These are phyloP conservation scores for Capronia coronata DNA, from an alignment of 2,329 filamentous ascomycete genomes.

Conservation along the genomic window DNA sequence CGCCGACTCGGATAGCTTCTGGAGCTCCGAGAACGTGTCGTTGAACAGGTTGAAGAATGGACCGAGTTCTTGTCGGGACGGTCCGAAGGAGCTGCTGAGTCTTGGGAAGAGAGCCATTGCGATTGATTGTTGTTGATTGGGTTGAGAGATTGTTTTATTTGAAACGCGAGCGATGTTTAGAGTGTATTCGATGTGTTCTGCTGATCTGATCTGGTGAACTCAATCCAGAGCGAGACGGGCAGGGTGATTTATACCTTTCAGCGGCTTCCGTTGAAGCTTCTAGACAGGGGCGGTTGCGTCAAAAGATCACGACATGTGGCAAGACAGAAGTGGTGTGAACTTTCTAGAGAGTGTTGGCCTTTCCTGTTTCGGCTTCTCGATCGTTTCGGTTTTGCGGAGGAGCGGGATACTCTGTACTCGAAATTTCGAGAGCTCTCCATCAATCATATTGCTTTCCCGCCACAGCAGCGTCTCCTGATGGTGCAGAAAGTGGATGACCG, in stretches of 20 bases:
- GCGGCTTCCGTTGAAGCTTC: conserved; percentile 11
- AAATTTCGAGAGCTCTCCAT: neutral
- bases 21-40: conserved; percentile 28
- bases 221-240: neutral
- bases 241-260: conserved; percentile 12
- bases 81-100: conserved; percentile 12
- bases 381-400: neutral
- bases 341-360: neutral
- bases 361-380: conserved; percentile 1
- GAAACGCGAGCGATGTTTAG: conserved; percentile 14
- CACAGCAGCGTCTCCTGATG: neutral
- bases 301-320: neutral
- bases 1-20: conserved; percentile 24
- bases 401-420: neutral
- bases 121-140: conserved; percentile 11
- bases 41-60: conserved; percentile 27
- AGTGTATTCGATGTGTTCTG: conserved; percentile 5
- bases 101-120: conserved; percentile 24
- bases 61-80: conserved; percentile 18
- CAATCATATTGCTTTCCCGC: neutral
- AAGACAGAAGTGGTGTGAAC: conserved; percentile 1
- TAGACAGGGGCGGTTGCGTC: conserved; percentile 2
- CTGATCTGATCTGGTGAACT: conserved; percentile 3
- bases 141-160: conserved; percentile 13
- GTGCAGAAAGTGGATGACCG: neutral